Evolutionary conservation across 352 stramenopile species (phyloP).

Genomic region (Pythium dissotocum): DNA sequence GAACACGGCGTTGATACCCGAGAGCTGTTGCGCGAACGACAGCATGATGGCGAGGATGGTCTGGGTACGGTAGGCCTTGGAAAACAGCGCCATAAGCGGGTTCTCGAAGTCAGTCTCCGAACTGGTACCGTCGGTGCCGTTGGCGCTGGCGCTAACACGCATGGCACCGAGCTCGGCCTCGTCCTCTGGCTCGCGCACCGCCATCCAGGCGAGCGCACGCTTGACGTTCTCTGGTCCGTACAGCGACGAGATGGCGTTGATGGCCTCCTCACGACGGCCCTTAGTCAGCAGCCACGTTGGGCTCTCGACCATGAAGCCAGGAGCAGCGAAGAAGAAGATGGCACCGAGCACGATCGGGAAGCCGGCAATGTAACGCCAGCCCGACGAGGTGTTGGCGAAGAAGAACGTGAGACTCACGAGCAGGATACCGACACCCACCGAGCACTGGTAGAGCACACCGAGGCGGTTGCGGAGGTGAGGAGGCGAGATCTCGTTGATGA

Average conservation of each 20-base stretch:
- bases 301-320: conserved; percentile 30
- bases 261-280: conserved; percentile 21
- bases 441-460: conserved; percentile 43
- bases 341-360: conserved; percentile 50
- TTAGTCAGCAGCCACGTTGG: conserved; percentile 40
- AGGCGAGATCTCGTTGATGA: conserved; percentile 35
- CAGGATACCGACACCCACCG: conserved; percentile 44
- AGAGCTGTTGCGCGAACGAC: conserved; percentile 47
- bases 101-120: conserved; percentile 8
- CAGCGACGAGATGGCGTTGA: conserved; percentile 25
- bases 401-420: conserved; percentile 51
- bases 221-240: conserved; percentile 28
- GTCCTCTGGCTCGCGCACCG: conserved; percentile 8
- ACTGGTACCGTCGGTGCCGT: background rate
- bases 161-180: conserved; percentile 9
- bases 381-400: conserved; percentile 43
- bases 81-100: conserved; percentile 21
- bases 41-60: conserved; percentile 51
- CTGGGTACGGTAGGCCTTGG: conserved; percentile 33
- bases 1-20: conserved; percentile 70
- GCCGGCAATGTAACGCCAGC: conserved; percentile 57
- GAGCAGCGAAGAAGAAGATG: conserved; percentile 42
- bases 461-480: conserved; percentile 36
- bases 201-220: conserved; percentile 27
- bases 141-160: background rate